Conservation (phyloP, 345 rosid species). For the Salix purpurea region DNA sequence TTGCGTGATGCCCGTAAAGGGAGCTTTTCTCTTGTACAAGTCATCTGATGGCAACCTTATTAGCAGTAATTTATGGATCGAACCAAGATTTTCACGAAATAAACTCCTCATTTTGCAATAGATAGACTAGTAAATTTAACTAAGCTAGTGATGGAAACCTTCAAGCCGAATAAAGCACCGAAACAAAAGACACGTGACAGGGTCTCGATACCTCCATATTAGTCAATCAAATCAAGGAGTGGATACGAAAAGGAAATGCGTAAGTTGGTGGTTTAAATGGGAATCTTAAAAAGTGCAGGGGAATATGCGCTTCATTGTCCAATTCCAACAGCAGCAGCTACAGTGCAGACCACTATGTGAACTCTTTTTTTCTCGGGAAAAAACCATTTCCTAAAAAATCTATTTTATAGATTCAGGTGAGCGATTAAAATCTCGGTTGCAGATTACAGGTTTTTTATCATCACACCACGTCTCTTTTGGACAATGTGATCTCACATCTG, state of each 20-base stretch:
- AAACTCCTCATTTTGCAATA: too few species aligned
- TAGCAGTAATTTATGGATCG: background rate
- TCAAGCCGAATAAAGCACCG: background rate
- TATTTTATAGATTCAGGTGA: accelerated
- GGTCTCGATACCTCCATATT: background rate
- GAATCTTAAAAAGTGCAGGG: slow-evolving; percentile 1
- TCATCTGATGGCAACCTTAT: background rate
- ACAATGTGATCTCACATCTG: too few species aligned
- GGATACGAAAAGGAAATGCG: background rate
- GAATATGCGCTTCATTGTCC: background rate
- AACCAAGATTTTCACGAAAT: background rate
- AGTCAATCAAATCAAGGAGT: background rate
- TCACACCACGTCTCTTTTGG: too few species aligned
- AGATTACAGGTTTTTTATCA: too few species aligned
- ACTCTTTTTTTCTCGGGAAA: too few species aligned
- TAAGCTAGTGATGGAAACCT: background rate
- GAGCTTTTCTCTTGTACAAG: background rate
- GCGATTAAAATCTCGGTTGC: too few species aligned
- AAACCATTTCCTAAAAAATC: too few species aligned
- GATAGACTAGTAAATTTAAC: background rate
- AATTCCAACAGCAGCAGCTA: background rate
- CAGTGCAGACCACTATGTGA: background rate
- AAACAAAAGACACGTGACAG: background rate
- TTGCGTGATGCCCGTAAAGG: slow-evolving; percentile 2
- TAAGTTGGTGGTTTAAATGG: background rate